phyloP scores from a whole-genome alignment of 2,329 filamentous ascomycete species.

The Pseudogymnoascus sp. region DNA sequence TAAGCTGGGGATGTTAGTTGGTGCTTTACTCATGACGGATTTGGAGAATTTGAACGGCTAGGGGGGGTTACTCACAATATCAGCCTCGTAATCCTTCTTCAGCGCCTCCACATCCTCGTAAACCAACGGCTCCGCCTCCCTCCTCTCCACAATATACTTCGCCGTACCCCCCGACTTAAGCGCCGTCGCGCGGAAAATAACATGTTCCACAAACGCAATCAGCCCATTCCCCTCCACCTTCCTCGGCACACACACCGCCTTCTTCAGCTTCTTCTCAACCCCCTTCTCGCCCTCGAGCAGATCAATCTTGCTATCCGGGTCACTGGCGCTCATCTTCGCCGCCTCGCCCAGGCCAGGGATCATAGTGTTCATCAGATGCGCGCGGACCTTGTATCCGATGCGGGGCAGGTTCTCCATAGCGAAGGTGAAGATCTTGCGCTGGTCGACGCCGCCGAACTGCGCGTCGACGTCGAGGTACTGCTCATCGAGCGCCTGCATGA shows the following conservation, averaged over 20 bases:
- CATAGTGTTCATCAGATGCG: constrained; percentile 78
- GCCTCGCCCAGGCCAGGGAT: constrained; percentile 72
- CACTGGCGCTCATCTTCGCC: constrained; percentile 79
- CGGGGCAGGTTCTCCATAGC: constrained; percentile 79
- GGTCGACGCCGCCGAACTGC: constrained; percentile 81
- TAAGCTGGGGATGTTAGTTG: constrained; percentile 44
- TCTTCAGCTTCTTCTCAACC: constrained; percentile 76
- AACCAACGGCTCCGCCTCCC: constrained; percentile 65
- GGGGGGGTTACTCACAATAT: constrained; percentile 51
- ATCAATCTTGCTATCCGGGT: constrained; percentile 79
- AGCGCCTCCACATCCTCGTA: constrained; percentile 71
- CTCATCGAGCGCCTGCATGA: constrained; percentile 88
- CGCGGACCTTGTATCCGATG: constrained; percentile 67
- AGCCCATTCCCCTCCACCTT: constrained; percentile 79
- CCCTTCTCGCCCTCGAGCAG: constrained; percentile 70
- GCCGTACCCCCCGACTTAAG: constrained; percentile 45
- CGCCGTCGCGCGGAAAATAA: constrained; percentile 69
- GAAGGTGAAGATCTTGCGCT: constrained; percentile 80
- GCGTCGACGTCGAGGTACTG: constrained; percentile 79
- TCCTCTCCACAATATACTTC: constrained; percentile 61
- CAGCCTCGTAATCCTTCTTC: constrained; percentile 69
- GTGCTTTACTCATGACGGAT: not conserved
- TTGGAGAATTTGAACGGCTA: not conserved
- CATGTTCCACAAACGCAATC: constrained; percentile 76
- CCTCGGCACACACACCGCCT: constrained; percentile 70